Evolutionary conservation across 1,284 basidiomycete genomes (phyloP).

Genomic region (Mycena sp.): DNA sequence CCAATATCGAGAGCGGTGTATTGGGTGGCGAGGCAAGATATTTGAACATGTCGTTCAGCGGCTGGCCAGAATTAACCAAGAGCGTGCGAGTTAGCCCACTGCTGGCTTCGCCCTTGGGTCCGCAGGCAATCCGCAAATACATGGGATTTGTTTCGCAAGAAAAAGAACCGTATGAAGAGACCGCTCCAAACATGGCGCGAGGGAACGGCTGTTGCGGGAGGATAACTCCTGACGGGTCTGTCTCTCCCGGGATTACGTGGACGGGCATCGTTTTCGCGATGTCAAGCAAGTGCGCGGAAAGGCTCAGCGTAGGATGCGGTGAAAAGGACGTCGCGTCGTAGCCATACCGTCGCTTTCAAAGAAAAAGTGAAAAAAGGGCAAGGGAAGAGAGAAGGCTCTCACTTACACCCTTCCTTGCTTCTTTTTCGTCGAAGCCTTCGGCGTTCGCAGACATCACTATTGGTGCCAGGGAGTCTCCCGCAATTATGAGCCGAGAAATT

Average conservation of each 20-base stretch:
- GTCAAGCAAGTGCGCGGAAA: slow-evolving; percentile 81
- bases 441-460: slow-evolving; percentile 47
- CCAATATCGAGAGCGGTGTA: slow-evolving; percentile 78
- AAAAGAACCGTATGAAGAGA: slow-evolving; percentile 72
- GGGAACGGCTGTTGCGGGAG: slow-evolving; percentile 96
- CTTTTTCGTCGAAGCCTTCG: slow-evolving; percentile 52
- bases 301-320: slow-evolving; percentile 75
- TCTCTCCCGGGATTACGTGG: slow-evolving; percentile 86
- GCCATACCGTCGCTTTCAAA: slow-evolving; percentile 64
- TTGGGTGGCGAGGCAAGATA: slow-evolving; percentile 80
- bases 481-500: slow-evolving; percentile 86
- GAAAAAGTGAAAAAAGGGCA: slow-evolving; percentile 15
- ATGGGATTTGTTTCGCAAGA: slow-evolving; percentile 90
- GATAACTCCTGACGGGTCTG: slow-evolving; percentile 89
- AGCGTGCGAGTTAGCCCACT: slow-evolving; percentile 48
- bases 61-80: slow-evolving; percentile 90
- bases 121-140: slow-evolving; percentile 72
- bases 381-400: not conserved
- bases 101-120: slow-evolving; percentile 35
- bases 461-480: slow-evolving; percentile 84
- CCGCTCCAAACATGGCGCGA: slow-evolving; percentile 87
- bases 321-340: slow-evolving; percentile 73
- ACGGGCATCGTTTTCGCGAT: slow-evolving; percentile 78
- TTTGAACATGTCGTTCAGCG: slow-evolving; percentile 94
- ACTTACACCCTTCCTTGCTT: slow-evolving; percentile 70